Conservation (phyloP, 208 protist genomes). For the Trichomonas tenax region DNA sequence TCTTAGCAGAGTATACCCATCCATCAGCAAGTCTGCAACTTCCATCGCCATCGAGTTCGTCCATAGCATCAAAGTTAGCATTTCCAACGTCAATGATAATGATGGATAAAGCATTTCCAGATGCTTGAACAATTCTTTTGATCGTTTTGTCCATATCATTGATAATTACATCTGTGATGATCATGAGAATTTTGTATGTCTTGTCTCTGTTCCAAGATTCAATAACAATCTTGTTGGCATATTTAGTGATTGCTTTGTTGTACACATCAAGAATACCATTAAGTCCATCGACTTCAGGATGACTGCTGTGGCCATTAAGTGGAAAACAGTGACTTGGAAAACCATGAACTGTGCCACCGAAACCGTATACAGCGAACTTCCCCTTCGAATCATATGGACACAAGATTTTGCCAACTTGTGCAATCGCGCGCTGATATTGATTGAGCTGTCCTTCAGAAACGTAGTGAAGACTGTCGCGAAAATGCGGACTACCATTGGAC, state of each 20-base stretch:
- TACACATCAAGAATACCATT: slow-evolving; percentile 18
- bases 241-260: background rate
- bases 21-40: background rate
- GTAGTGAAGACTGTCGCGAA: background rate
- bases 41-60: background rate
- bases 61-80: slow-evolving; percentile 26
- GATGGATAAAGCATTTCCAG: slow-evolving; percentile 22
- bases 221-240: too few relatives aligned
- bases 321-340: background rate
- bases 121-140: background rate
- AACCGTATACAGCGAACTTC: slow-evolving; percentile 29
- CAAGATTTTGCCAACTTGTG: slow-evolving; percentile 10
- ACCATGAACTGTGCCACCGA: background rate
- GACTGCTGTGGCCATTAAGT: background rate
- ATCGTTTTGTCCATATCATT: slow-evolving; percentile 18
- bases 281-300: slow-evolving; percentile 7
- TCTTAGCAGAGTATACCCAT: background rate
- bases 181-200: too few relatives aligned
- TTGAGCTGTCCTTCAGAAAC: background rate
- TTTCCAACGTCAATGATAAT: slow-evolving; percentile 33
- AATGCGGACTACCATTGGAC: slow-evolving; percentile 27
- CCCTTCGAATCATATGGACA: slow-evolving; percentile 28
- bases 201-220: too few relatives aligned
- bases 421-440: slow-evolving; percentile 16
- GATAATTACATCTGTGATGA: slow-evolving; percentile 28